These are phyloP conservation scores for Mucor mucedo DNA, from an alignment of 371 early-diverging fungal species.

Conservation along the genomic window DNA sequence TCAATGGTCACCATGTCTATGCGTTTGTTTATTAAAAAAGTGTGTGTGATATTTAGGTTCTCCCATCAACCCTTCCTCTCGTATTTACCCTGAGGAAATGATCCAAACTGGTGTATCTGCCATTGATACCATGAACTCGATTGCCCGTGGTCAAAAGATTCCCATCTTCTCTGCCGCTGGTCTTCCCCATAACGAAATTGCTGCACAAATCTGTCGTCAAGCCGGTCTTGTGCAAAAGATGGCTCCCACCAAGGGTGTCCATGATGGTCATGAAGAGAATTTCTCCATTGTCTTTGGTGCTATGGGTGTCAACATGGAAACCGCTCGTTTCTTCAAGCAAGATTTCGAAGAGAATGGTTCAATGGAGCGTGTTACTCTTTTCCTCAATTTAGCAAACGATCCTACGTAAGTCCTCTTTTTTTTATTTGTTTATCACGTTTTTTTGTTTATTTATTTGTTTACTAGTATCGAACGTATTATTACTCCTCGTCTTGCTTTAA, in stretches of 20 bases:
- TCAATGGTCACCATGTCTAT: background rate
- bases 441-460: slow-evolving; percentile 4
- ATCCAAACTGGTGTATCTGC: slow-evolving; percentile 99
- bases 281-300: slow-evolving; percentile 99
- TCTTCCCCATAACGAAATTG: slow-evolving; percentile 99
- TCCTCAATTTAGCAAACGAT: slow-evolving; percentile 99
- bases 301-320: slow-evolving; percentile 99
- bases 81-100: slow-evolving; percentile 99
- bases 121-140: slow-evolving; percentile 99
- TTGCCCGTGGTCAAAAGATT: slow-evolving; percentile 99
- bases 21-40: background rate
- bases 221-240: slow-evolving; percentile 97
- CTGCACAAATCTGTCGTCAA: slow-evolving; percentile 99
- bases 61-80: slow-evolving; percentile 99
- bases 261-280: slow-evolving; percentile 99
- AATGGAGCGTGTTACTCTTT: slow-evolving; percentile 98
- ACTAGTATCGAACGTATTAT: slow-evolving; percentile 99
- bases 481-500: slow-evolving; percentile 99
- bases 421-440: slow-evolving; percentile 13
- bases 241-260: slow-evolving; percentile 88
- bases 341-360: slow-evolving; percentile 99
- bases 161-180: slow-evolving; percentile 99
- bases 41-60: slow-evolving; percentile 53
- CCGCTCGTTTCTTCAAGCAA: slow-evolving; percentile 99
- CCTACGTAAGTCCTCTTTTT: slow-evolving; percentile 82